These are phyloP conservation scores for Cyclanthera cordifolia DNA, from an alignment of 306 rosid genomes.

Conservation along the genomic window DNA sequence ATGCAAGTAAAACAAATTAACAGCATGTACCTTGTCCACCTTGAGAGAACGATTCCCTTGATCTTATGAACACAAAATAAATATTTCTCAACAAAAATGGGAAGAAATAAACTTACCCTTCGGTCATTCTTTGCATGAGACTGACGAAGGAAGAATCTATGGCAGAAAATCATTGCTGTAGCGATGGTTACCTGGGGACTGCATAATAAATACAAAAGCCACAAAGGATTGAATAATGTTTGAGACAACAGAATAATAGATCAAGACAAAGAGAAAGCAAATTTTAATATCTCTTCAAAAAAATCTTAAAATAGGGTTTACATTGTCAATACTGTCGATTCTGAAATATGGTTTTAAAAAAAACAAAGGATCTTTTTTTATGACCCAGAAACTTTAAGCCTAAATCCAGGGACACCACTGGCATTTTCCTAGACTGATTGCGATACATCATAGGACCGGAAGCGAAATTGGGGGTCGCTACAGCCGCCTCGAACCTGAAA, in stretches of 20 bases:
- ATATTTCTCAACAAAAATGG: neutral
- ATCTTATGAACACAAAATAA: neutral
- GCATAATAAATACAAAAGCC: constrained; percentile 24
- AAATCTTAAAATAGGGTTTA: neutral
- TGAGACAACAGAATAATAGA: neutral
- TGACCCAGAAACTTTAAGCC: too few relatives aligned
- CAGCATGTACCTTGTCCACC: neutral
- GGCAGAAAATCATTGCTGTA: constrained; percentile 91
- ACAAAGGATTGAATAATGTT: neutral
- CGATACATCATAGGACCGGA: too few relatives aligned
- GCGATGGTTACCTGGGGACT: constrained; percentile 99
- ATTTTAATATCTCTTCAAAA: neutral
- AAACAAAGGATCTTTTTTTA: neutral
- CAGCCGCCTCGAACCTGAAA: too few relatives aligned
- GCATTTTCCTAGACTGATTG: too few relatives aligned
- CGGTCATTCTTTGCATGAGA: constrained; percentile 95
- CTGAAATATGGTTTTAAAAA: neutral
- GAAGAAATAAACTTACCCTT: constrained; percentile 52
- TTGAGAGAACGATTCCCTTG: neutral
- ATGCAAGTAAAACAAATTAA: neutral
- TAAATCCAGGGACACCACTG: too few relatives aligned
- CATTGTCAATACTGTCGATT: neutral
- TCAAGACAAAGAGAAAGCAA: neutral
- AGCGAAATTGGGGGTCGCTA: too few relatives aligned
- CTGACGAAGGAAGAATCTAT: constrained; percentile 89